These are phyloP conservation scores for Dictyostelium intermedium DNA, from an alignment of 78 protist genomes.

Conservation along the genomic window DNA sequence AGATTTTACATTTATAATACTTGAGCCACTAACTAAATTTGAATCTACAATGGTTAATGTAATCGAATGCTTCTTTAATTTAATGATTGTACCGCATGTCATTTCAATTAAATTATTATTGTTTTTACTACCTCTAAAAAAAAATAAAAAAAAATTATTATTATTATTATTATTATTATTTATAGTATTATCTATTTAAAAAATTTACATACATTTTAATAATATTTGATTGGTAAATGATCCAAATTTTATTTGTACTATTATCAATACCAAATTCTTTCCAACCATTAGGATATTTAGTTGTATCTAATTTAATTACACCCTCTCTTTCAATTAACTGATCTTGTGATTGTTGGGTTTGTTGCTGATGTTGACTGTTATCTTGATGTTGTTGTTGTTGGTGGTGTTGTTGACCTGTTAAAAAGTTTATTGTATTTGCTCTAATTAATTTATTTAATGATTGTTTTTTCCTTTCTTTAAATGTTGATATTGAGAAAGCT, in stretches of 20 bases:
- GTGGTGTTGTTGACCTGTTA: neutral
- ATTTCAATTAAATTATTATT: constrained; percentile 49
- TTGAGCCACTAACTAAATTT: constrained; percentile 24
- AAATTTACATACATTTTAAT: neutral
- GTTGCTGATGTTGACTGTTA: neutral
- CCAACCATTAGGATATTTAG: constrained; percentile 53
- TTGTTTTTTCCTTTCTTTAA: constrained; percentile 53
- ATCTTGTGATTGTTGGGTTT: neutral
- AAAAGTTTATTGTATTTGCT: neutral
- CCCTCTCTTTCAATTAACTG: constrained; percentile 24
- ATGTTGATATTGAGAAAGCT: constrained; percentile 15
- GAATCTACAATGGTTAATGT: neutral
- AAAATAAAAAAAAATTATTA: neutral
- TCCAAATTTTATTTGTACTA: constrained; percentile 23
- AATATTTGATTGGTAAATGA: constrained; percentile 49
- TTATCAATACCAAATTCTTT: constrained; percentile 68
- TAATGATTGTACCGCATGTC: constrained; percentile 13
- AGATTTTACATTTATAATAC: constrained; percentile 56
- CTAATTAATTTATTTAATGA: constrained; percentile 5
- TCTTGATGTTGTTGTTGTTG: neutral
- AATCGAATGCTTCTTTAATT: constrained; percentile 25
- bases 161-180: neutral
- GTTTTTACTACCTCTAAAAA: neutral
- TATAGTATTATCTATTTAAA: no score
- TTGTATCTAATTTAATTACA: constrained; percentile 24